Conservation (phyloP, 2,329 filamentous ascomycete species). For the Delphinella strobiligena region DNA sequence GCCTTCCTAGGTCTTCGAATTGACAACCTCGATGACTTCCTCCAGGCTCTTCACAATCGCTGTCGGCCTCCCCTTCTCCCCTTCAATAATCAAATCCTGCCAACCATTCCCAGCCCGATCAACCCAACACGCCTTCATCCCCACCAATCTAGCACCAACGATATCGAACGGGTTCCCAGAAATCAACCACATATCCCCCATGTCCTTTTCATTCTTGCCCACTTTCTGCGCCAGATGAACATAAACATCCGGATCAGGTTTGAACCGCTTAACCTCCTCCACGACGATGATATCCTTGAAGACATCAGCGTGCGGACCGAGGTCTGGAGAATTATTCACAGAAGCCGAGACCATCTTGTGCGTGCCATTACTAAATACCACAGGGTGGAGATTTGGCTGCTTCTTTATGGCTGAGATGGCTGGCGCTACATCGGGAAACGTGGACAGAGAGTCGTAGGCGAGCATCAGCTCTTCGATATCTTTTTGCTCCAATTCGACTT, state of each 20-base stretch:
- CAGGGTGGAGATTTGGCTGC: conserved; percentile 35
- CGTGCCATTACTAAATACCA: conserved; percentile 62
- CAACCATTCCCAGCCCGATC: conserved; percentile 52
- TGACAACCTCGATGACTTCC: conserved; percentile 37
- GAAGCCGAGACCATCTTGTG: conserved; percentile 50
- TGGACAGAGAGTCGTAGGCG: conserved; percentile 51
- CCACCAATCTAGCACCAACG: conserved; percentile 49
- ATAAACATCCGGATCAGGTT: conserved; percentile 53
- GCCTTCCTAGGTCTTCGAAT: too few relatives aligned
- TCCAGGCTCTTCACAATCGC: conserved; percentile 44
- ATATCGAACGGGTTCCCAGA: conserved; percentile 65
- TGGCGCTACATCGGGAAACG: conserved; percentile 51
- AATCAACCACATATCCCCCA: conserved; percentile 52
- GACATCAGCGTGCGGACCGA: conserved; percentile 35
- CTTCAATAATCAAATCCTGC: conserved; percentile 48
- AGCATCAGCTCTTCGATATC: conserved; percentile 44
- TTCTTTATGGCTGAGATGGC: conserved; percentile 39
- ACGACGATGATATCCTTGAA: conserved; percentile 50
- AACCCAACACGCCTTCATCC: conserved; percentile 55
- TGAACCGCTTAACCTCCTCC: conserved; percentile 48
- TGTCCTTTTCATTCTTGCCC: conserved; percentile 31
- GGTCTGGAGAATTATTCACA: conserved; percentile 43
- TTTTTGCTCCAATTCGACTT: conserved; percentile 30
- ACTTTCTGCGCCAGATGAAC: conserved; percentile 42
- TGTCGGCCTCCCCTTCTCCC: conserved; percentile 34